Conservation (phyloP, 768 basidiomycete genomes). For the Tricholoma sp. region DNA sequence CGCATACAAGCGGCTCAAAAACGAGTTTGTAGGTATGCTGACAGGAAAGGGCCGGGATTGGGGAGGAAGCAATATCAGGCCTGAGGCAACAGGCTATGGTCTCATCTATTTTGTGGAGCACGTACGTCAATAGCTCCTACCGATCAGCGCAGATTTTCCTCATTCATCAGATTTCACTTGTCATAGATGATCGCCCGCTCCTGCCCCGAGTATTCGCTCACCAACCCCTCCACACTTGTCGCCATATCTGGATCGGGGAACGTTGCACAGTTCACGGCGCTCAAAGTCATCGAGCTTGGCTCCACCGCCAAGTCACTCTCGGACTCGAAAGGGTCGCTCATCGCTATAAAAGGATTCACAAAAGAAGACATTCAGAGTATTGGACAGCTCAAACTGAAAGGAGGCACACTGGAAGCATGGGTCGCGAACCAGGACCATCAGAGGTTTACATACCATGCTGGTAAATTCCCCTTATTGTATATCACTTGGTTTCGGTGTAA, state of each 20-base stretch:
- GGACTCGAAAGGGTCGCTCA: conserved; percentile 69
- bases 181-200: conserved; percentile 49
- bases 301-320: conserved; percentile 67
- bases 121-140: conserved; percentile 33
- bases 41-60: conserved; percentile 68
- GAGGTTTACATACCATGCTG: conserved; percentile 47
- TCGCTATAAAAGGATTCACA: conserved; percentile 54
- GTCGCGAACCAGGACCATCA: conserved; percentile 22
- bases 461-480: conserved; percentile 13
- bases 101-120: conserved; percentile 74
- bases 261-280: conserved; percentile 71
- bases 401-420: conserved; percentile 38
- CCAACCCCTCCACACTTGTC: conserved; percentile 41
- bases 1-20: conserved; percentile 69
- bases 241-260: conserved; percentile 67
- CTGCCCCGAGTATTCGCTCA: conserved; percentile 51
- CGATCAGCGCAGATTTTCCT: not conserved
- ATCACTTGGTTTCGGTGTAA: conserved; percentile 11
- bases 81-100: conserved; percentile 71
- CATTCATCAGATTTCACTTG: not conserved
- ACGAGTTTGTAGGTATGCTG: conserved; percentile 67
- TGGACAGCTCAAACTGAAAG: conserved; percentile 50
- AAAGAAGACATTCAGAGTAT: conserved; percentile 49
- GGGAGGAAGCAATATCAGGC: conserved; percentile 71
- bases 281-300: conserved; percentile 75